Base-by-base conservation (phyloP, 345 rosid species). In the Balakata baccata region DNA sequence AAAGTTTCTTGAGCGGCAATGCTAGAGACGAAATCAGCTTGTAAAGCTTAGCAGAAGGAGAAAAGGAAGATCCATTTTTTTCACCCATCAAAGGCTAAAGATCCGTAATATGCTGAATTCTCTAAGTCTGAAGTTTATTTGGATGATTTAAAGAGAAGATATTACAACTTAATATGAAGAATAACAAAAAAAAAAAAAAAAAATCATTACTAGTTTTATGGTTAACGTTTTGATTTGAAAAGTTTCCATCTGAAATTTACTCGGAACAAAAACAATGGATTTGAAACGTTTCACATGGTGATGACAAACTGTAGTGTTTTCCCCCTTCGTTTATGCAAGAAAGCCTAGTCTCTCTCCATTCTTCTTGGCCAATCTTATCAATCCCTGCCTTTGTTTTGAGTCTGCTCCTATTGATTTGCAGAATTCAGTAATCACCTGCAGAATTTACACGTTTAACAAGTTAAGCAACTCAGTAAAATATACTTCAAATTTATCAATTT, bases 351-450 rank as follows among this genome's bases (percentile, higher is more conserved):
- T 88, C 56, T 95, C 98, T 46, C 99, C 99, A 71, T 95, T 95
- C 87, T 92, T 95, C 88, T 92, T 95, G n/a, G 97, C 99, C 77
- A 95, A 73, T 60, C 99, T 87, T 51, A 95, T 95, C 69, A 95
- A 81, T 20, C 99, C 98, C 82, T 95, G 99, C 86, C 98, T 89
- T 78, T 92, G 99, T 76, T 95, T 95, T 0, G 89, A 82, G 86
- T 95, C 99, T 7, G 99, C 98, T 77, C 99, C 99, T 46, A 95
- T 92, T 11, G 99, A 84, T 84, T 87, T 95, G 88, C 98, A 95
- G 83, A 95, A 95, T 75, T 92, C 98, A 1, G 89, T 94, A 50
- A 94, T 95, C 67, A 95, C 97, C 98, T 92, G 90, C 61, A 54
- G 52, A 69, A 49, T 71, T 51, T 3, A 58, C 61, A 41, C 16